These are phyloP conservation scores for Nigrospora sphaerica DNA, from an alignment of 2,329 filamentous ascomycete species.

Conservation along the genomic window DNA sequence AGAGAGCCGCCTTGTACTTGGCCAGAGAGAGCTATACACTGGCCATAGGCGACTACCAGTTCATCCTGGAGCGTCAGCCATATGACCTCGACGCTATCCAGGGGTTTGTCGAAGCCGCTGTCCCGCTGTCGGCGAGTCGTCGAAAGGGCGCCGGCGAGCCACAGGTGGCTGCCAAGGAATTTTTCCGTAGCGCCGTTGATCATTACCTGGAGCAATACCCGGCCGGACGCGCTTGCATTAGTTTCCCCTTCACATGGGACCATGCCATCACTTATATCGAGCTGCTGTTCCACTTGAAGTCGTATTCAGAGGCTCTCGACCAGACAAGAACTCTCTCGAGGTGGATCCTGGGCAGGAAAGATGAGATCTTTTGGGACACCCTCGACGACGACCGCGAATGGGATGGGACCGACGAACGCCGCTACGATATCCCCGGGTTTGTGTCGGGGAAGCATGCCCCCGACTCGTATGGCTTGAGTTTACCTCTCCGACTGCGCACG, in stretches of 20 bases:
- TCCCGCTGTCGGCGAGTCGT: conserved; percentile 37
- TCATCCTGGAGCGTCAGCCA: conserved; percentile 42
- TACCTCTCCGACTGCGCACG: conserved; percentile 76
- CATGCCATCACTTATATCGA: conserved; percentile 83
- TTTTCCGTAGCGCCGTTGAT: conserved; percentile 41
- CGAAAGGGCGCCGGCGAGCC: conserved; percentile 29
- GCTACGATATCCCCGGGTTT: conserved; percentile 56
- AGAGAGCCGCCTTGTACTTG: conserved; percentile 51
- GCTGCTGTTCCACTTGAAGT: conserved; percentile 59
- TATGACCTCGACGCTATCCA: conserved; percentile 48
- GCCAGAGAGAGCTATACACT: conserved; percentile 34
- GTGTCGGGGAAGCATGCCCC: conserved; percentile 42
- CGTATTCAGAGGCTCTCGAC: conserved; percentile 58
- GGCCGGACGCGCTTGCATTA: conserved; percentile 19
- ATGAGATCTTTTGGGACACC: conserved; percentile 72
- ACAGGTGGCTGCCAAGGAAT: conserved; percentile 30
- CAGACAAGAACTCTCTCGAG: conserved; percentile 67
- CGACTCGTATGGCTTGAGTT: conserved; percentile 60
- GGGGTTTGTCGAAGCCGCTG: conserved; percentile 49
- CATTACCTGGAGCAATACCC: conserved; percentile 24
- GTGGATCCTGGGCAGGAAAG: conserved; percentile 72
- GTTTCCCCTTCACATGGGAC: conserved; percentile 57
- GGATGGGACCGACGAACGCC: conserved; percentile 67
- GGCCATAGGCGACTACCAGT: conserved; percentile 50
- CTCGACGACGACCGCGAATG: conserved; percentile 81